Evolutionary conservation across 768 basidiomycete species (phyloP), one percentile per base, ranked within the genome.

Genomic region (Psilocybe subaeruginosa): DNA sequence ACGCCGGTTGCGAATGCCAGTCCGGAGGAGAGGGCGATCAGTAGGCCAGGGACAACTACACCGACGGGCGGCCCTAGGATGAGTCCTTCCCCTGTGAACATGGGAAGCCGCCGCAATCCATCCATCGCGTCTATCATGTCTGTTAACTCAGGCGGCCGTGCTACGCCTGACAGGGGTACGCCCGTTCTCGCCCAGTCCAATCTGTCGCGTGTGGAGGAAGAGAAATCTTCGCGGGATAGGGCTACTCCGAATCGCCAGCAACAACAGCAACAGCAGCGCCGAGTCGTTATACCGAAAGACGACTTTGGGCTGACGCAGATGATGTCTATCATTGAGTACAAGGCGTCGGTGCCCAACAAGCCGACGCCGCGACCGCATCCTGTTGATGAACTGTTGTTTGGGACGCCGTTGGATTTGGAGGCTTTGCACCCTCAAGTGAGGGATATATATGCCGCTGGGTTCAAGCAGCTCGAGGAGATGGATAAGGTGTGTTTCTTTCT

Each of bases 231-330:
- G 14, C 54, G 41, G 64, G 39, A 59, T 64, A 46, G 53, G 6
- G 49, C 70, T 2, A 73, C 75, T 3, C 71, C 75, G 11, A 81
- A n/a, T 43, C 54, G 33, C 27, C 58, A 66, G 43, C 55, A 49
- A 12, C 75, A 76, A 45, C 58, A 66, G 43, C 55, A 49, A 12
- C 75, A 76, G 43, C 74, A 74, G 52, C 85, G 79, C 63, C 82
- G 75, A 48, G 78, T 81, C 35, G 71, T 84, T 46, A 73, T 90
- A 51, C 85, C 85, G n/a, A 83, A 81, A 62, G 88, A 96, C 69
- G 93, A 96, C 72, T 96, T 96, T 74, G 95, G 95, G 1, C 78
- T 97, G 27, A 76, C 85, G 7, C 82, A 88, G 54, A 95, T 97
- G 92, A 83, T 97, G 83, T 89, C 92, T 27, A 81, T 96, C 46